A percentile compares a stretch with the other conserved stretches of the same genome.
These are phyloP conservation scores for Podospora comata DNA, from an alignment of 495 filamentous ascomycete genomes.

Conservation along the genomic window DNA sequence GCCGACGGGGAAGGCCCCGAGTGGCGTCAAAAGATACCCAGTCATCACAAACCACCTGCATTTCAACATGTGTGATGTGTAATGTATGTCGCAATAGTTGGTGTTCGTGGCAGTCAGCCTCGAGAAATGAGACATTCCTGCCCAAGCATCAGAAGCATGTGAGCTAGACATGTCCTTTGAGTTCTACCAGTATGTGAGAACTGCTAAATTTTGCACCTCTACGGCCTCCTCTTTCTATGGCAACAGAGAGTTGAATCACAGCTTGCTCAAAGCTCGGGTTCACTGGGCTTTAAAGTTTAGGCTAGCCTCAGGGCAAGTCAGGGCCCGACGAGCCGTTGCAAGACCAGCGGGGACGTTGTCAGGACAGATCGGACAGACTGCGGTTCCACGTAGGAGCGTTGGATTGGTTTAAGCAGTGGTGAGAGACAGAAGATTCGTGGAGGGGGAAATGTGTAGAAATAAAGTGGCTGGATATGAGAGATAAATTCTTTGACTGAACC, in stretches of 20 bases:
- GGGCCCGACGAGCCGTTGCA: neutral
- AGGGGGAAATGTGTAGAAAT: neutral
- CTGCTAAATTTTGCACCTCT: too few species aligned
- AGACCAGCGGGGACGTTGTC: neutral
- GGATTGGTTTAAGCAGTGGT: slow-evolving; percentile 7
- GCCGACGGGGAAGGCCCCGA: neutral
- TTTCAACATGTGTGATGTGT: neutral
- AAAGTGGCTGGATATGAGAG: neutral
- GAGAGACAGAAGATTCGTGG: neutral
- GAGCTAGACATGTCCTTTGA: too few species aligned
- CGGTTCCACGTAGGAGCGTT: slow-evolving; percentile 9
- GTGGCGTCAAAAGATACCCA: neutral
- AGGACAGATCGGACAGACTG: neutral
- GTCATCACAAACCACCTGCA: neutral
- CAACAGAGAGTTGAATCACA: too few species aligned
- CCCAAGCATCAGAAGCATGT: too few species aligned
- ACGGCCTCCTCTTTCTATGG: too few species aligned
- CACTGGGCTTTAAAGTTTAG: too few species aligned
- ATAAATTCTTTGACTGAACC: neutral
- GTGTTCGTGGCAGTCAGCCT: neutral
- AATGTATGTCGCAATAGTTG: neutral
- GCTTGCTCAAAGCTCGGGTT: too few species aligned
- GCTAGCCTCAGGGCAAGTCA: neutral
- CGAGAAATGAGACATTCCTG: neutral
- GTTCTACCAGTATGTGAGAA: too few species aligned